phyloP scores from a whole-genome alignment of 2,329 filamentous ascomycete species.

The Calonectria pseudoturangicola region DNA sequence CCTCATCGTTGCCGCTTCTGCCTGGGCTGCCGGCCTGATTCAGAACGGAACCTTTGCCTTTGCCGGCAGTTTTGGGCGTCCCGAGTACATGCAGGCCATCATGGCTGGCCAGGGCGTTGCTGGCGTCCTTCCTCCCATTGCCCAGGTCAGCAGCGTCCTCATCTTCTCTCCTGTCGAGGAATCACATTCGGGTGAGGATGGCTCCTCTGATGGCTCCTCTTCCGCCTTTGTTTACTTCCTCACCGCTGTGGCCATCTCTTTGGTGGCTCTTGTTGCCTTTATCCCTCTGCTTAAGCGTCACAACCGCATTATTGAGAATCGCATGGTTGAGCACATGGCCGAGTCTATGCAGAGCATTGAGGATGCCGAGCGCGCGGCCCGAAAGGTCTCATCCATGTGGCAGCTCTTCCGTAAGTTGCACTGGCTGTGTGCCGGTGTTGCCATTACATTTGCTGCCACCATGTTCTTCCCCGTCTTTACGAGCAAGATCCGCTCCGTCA shows the following conservation, averaged over 20 bases:
- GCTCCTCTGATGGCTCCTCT: constrained; percentile 56
- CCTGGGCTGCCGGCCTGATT: constrained; percentile 87
- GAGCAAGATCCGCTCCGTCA: constrained; percentile 73
- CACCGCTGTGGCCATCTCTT: constrained; percentile 86
- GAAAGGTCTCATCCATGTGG: constrained; percentile 73
- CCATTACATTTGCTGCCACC: constrained; percentile 86
- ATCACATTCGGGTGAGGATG: constrained; percentile 50
- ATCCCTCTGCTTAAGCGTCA: constrained; percentile 81
- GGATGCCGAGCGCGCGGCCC: constrained; percentile 71
- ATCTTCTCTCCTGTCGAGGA: constrained; percentile 64
- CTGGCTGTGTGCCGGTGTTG: constrained; percentile 85
- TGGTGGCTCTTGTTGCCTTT: constrained; percentile 82
- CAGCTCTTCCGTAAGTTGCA: constrained; percentile 85
- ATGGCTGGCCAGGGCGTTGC: constrained; percentile 96
- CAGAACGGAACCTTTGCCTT: constrained; percentile 98
- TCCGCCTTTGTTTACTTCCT: constrained; percentile 95
- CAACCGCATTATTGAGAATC: constrained; percentile 70
- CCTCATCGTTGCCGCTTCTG: constrained; percentile 85
- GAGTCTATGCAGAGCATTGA: constrained; percentile 71
- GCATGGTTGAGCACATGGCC: constrained; percentile 69
- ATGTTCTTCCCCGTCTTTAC: constrained; percentile 99
- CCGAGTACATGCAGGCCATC: constrained; percentile 95
- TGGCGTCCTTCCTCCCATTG: constrained; percentile 90
- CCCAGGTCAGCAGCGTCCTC: constrained; percentile 90
- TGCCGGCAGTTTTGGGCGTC: constrained; percentile 87